Percentiles rank a stretch among this genome's conserved stretches.
Evolutionary conservation across 2,329 filamentous ascomycete genomes (phyloP).

Genomic region (Fusarium sacchari): DNA sequence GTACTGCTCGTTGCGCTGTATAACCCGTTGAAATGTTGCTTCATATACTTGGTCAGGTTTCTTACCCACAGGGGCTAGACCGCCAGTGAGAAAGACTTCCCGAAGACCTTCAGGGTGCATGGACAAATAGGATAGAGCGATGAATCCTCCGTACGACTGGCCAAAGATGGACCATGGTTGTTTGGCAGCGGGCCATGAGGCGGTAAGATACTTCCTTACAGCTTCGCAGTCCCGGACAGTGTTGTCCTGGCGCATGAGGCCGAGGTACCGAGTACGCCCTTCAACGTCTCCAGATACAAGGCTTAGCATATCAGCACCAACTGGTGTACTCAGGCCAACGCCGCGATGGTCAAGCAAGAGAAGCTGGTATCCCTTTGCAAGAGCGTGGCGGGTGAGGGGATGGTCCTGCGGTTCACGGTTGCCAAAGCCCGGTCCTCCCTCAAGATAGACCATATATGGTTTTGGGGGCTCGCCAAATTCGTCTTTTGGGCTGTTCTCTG

Average conservation of each 20-base stretch:
- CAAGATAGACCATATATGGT: constrained; percentile 76
- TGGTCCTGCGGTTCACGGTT: constrained; percentile 79
- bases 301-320: constrained; percentile 77
- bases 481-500: constrained; percentile 18
- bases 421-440: constrained; percentile 86
- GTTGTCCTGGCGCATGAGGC: constrained; percentile 86
- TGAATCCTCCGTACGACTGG: constrained; percentile 93
- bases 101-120: constrained; percentile 79
- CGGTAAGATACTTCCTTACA: constrained; percentile 78
- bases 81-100: constrained; percentile 87
- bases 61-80: constrained; percentile 79
- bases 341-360: constrained; percentile 92
- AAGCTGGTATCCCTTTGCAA: constrained; percentile 85
- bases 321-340: constrained; percentile 83
- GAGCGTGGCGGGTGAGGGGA: constrained; percentile 73
- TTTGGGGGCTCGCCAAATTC: constrained; percentile 49
- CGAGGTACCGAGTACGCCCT: constrained; percentile 82
- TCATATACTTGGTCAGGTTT: constrained; percentile 79
- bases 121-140: constrained; percentile 83
- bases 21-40: constrained; percentile 74
- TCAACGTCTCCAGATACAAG: constrained; percentile 65
- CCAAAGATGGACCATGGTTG: constrained; percentile 88
- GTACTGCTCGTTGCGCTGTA: constrained; percentile 79
- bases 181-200: constrained; percentile 73
- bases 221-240: constrained; percentile 92